Evolutionary conservation across 768 basidiomycete genomes (phyloP).

Genomic region (Guyanaporus albipodus): DNA sequence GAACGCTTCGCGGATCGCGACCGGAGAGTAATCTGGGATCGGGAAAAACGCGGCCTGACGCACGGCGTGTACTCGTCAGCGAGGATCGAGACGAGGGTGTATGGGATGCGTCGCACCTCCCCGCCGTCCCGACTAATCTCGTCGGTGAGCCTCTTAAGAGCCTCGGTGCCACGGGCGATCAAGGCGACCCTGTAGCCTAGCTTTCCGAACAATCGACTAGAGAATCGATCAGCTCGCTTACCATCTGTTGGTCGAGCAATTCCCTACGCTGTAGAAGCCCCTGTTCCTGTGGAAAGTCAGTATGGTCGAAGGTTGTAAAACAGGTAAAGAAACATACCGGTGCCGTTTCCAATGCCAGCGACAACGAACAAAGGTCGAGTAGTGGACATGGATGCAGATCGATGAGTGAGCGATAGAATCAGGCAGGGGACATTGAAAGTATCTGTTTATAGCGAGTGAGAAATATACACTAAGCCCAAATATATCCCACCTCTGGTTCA

Average conservation of each 20-base stretch:
- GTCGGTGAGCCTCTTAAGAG: constrained; percentile 48
- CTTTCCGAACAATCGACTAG: constrained; percentile 56
- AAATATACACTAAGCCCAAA: no score
- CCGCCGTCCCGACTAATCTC: constrained; percentile 58
- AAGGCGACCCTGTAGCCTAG: constrained; percentile 65
- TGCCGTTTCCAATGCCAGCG: constrained; percentile 49
- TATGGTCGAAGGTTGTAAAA: not conserved
- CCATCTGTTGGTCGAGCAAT: not conserved
- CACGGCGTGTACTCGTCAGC: no score
- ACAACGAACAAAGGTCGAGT: constrained; percentile 54
- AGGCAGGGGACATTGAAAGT: no score
- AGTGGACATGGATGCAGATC: constrained; percentile 32
- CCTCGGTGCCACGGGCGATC: constrained; percentile 52
- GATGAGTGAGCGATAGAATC: no score
- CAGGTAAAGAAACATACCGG: constrained; percentile 21
- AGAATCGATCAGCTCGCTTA: not conserved
- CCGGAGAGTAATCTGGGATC: constrained; percentile 44
- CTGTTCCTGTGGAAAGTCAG: constrained; percentile 43
- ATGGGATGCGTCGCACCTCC: constrained; percentile 37
- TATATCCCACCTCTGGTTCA: no score
- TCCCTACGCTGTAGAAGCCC: constrained; percentile 54
- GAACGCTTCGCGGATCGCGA: constrained; percentile 50
- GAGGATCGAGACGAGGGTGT: not conserved
- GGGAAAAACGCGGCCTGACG: constrained; percentile 55
- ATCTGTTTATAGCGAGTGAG: no score